Evolutionary conservation across 2,329 filamentous ascomycete genomes (phyloP), one percentile per base, ranked within the genome.

Genomic region (Phaeomoniella chlamydospora): DNA sequence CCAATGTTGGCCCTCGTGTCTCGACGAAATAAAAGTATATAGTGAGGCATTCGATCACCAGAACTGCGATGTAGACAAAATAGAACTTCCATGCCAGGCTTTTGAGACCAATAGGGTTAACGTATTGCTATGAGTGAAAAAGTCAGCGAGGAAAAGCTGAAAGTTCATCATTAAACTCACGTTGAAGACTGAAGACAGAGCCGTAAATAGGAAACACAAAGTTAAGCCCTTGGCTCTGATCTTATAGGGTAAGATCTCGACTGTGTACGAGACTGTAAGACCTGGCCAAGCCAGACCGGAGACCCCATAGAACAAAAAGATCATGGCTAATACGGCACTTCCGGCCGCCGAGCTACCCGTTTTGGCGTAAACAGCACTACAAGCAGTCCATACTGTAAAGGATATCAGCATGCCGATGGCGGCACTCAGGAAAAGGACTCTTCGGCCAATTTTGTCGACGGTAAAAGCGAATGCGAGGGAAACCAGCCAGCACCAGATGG

Each of bases 361-460:
- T 9, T 9, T 26, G 11, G 31, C 15, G 18, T 36, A 33, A 10
- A 32, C 19, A 5, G 33, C 16, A 18, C 32, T 39, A 11, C 35
- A 36, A n/a, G 35, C 31, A 12, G 41, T 43, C 38, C 39, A 40
- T 11, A 40, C 37, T 16, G 38, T 41, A 36, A 38, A 41, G 22
- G 33, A 22, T 6, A 37, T 11, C 15, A 37, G 36, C 54, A 57
- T 56, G 38, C 54, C 49, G 26, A 47, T 46, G 9, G 56, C 59
- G 12, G 56, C 49, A 15, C 50, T 39, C n/a, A 75, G 52, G 61
- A 74, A 74, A 39, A 71, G 63, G 10, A 70, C 62, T 29, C 72
- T 67, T 31, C 72, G 65, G 40, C 70, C 71, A 42, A 71, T 54
- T 37, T 56, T 58, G 53, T 75, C 70, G 41, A 72, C 62, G 3